A percentile compares a stretch with the other conserved stretches of the same genome.
Conservation (phyloP, 1,284 basidiomycete species). For the Pseudozyma hubeiensis region DNA sequence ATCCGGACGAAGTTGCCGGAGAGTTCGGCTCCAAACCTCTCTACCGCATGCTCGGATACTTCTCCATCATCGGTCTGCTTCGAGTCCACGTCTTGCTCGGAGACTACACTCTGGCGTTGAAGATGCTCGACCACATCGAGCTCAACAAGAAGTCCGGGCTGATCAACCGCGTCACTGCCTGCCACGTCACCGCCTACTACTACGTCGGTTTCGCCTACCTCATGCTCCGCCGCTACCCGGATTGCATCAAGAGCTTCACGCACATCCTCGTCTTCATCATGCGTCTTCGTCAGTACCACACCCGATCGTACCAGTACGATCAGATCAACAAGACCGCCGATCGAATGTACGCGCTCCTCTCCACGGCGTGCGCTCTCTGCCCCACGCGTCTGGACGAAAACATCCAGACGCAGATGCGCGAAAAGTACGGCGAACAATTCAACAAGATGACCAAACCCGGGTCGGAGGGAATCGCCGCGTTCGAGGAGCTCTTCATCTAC, state of each 20-base stretch:
- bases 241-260: slow-evolving; percentile 92
- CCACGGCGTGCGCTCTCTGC: slow-evolving; percentile 90
- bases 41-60: slow-evolving; percentile 94
- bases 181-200: slow-evolving; percentile 89
- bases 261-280: slow-evolving; percentile 80
- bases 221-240: slow-evolving; percentile 91
- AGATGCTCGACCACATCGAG: slow-evolving; percentile 94
- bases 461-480: slow-evolving; percentile 80
- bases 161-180: slow-evolving; percentile 65
- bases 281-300: slow-evolving; percentile 81
- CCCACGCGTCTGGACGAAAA: slow-evolving; percentile 91
- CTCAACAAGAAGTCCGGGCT: slow-evolving; percentile 63
- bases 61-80: slow-evolving; percentile 92
- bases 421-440: slow-evolving; percentile 91
- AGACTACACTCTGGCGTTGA: slow-evolving; percentile 92
- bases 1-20: slow-evolving; percentile 81
- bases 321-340: slow-evolving; percentile 98
- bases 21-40: slow-evolving; percentile 90
- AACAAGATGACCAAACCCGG: slow-evolving; percentile 78
- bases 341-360: slow-evolving; percentile 95
- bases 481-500: slow-evolving; percentile 92
- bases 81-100: slow-evolving; percentile 95
- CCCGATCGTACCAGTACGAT: slow-evolving; percentile 94
- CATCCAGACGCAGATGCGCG: slow-evolving; percentile 90
- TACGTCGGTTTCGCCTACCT: slow-evolving; percentile 97